Evolutionary conservation across 495 filamentous ascomycete species (phyloP), one percentile per base, ranked within the genome.

Genomic region (Penicillium argentinense): DNA sequence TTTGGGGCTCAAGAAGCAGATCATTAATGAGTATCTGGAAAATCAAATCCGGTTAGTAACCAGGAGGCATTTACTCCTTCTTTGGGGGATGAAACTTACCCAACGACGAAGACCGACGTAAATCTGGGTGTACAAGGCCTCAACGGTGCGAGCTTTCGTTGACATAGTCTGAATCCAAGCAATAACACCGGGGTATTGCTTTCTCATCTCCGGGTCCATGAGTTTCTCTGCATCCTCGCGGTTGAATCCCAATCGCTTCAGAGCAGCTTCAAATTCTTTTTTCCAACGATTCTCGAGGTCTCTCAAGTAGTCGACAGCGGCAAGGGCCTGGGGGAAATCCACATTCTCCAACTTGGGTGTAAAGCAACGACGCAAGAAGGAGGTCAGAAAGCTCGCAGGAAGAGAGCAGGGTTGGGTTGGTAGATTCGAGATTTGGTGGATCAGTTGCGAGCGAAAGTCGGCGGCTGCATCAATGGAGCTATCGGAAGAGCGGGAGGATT

Each of bases 301-400:
- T 46, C 77, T 81, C 33, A 88, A 70, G 58, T 89, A 89, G 61
- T 89, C 86, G 47, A 89, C 63, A 14, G 79, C 84, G 6, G 83
- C 83, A 44, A 89, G 66, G 13, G 85, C 81, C 60, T 89, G 85
- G 13, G 83, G 78, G 53, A 89, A 89, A 63, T 87, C 85, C 49
- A 88, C 83, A 16, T 71, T 53, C 34, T 74, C 67, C 3, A 88
- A 54, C 19, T 80, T 71, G 3, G 64, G 42, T 14, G 78, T 69
- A 62, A 88, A 89, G 59, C 75, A 81, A 47, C 77, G 74, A 42
- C 78, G 74, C 30, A 88, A 68, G 62, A 88, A 89, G 1, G 73
- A 77, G 14, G 77, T 81, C 27, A 87, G 73, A 57, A 89, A 89
- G 51, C 69, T 71, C 0, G 85, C 80, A 11, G 85, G 86, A 5